Percentiles rank a stretch among this genome's conserved stretches.
phyloP scores from a whole-genome alignment of 129 eudicot species.

The Pulicaria dysenterica region DNA sequence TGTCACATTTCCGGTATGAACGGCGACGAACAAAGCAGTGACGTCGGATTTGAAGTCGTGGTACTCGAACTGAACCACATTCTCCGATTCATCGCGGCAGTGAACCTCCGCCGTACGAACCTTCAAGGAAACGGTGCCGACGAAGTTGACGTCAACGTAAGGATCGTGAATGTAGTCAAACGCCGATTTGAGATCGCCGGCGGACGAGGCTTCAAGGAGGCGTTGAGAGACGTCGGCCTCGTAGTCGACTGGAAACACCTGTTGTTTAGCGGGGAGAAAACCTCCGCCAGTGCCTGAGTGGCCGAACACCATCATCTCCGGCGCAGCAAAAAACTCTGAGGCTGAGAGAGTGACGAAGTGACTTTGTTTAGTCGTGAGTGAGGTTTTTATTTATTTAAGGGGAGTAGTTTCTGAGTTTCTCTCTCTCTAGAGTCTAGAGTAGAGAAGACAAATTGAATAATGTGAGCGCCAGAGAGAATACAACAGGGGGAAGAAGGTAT shows the following conservation, averaged over 20 bases:
- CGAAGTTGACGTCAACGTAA: slow-evolving; percentile 76
- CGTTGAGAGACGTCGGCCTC: slow-evolving; percentile 79
- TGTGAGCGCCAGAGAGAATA: slow-evolving; percentile 72
- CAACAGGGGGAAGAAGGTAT: slow-evolving; percentile 22
- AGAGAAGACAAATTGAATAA: slow-evolving; percentile 49
- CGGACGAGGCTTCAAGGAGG: slow-evolving; percentile 58
- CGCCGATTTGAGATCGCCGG: slow-evolving; percentile 53
- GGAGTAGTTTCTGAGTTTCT: slow-evolving; percentile 20
- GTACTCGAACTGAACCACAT: slow-evolving; percentile 50
- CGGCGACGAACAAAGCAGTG: slow-evolving; percentile 83
- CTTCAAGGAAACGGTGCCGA: slow-evolving; percentile 66
- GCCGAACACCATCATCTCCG: slow-evolving; percentile 73
- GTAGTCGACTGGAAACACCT: slow-evolving; percentile 79
- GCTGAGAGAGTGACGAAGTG: slow-evolving; percentile 7
- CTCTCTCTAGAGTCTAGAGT: too few relatives aligned
- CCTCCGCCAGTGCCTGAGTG: slow-evolving; percentile 54
- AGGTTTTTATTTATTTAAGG: slow-evolving; percentile 18
- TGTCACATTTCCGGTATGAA: slow-evolving; percentile 53
- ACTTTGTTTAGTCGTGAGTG: not conserved
- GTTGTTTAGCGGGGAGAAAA: slow-evolving; percentile 59
- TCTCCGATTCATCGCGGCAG: slow-evolving; percentile 48
- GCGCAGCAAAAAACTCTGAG: slow-evolving; percentile 8
- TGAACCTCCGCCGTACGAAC: slow-evolving; percentile 55
- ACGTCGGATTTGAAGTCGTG: slow-evolving; percentile 73
- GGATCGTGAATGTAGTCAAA: slow-evolving; percentile 67